Evolutionary conservation across 495 filamentous ascomycete species (phyloP).

Genomic region (Copromyces sp.): DNA sequence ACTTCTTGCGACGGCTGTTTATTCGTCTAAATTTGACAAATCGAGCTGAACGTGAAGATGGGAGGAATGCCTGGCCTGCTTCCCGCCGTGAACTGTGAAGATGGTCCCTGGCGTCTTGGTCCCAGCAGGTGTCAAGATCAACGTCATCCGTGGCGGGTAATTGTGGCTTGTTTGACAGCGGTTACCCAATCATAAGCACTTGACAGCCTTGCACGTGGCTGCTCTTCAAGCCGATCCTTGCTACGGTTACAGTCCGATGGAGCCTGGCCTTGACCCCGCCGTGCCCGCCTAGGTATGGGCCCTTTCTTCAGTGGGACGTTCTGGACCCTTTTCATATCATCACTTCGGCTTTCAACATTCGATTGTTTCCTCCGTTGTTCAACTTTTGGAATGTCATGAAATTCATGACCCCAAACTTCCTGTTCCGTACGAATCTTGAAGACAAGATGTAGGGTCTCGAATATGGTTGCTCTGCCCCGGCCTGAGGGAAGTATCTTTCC

Average conservation of each 20-base stretch:
- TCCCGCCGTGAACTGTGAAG: neutral
- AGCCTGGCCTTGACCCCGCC: neutral
- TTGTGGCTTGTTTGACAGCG: conserved; percentile 20
- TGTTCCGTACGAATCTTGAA: neutral
- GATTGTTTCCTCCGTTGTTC: neutral
- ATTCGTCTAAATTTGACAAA: neutral
- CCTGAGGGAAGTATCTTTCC: neutral
- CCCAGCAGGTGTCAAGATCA: conserved; percentile 1
- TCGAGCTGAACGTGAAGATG: neutral
- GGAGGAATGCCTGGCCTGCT: neutral
- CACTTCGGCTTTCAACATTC: neutral
- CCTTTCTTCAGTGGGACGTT: neutral
- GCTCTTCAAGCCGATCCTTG: neutral
- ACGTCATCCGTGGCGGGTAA: conserved; percentile 33
- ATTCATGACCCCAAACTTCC: neutral
- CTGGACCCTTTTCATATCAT: conserved; percentile 4
- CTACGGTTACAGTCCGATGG: neutral
- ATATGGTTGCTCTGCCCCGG: neutral
- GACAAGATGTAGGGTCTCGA: neutral
- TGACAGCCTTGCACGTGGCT: neutral
- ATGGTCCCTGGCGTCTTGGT: neutral
- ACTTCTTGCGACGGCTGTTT: neutral
- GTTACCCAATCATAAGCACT: neutral
- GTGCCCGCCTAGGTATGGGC: neutral
- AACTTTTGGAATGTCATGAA: neutral